These are phyloP conservation scores for Zygosaccharomyces pseudorouxii DNA, from an alignment of 805 yeast genomes.

Conservation along the genomic window DNA sequence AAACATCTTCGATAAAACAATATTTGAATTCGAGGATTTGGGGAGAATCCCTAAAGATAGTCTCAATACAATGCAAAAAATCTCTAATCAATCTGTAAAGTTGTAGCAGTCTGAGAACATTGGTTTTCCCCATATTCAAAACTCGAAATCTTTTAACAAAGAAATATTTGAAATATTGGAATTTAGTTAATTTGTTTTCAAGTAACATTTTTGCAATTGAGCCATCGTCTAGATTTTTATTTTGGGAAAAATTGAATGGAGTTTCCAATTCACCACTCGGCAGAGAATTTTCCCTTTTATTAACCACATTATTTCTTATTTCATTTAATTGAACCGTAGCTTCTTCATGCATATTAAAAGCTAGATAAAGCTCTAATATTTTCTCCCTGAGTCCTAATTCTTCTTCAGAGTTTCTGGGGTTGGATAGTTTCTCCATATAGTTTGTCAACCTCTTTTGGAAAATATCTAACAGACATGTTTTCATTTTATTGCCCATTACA, in stretches of 20 bases:
- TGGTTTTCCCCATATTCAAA: conserved; percentile 12
- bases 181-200: conserved; percentile 19
- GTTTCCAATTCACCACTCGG: conserved; percentile 22
- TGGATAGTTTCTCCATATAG: conserved; percentile 11
- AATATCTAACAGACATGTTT: conserved; percentile 22
- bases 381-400: conserved; percentile 22
- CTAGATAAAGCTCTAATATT: conserved; percentile 24
- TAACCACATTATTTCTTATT: conserved; percentile 10
- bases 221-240: neutral
- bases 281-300: conserved; percentile 6
- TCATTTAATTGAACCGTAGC: conserved; percentile 22
- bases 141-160: conserved; percentile 24
- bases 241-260: conserved; percentile 17
- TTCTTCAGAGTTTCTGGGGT: conserved; percentile 10
- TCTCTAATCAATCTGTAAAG: conserved; percentile 15
- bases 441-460: conserved; percentile 25
- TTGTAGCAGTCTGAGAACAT: conserved; percentile 9
- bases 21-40: conserved; percentile 24
- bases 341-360: conserved; percentile 28
- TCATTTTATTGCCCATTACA: conserved; percentile 23
- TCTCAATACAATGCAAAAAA: conserved; percentile 17
- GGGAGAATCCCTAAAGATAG: conserved; percentile 11
- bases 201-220: conserved; percentile 16
- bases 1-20: conserved; percentile 15
- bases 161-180: conserved; percentile 21